These are phyloP conservation scores for Yamadazyma jaroonii DNA, from an alignment of 1,139 yeast genomes.

Conservation along the genomic window DNA sequence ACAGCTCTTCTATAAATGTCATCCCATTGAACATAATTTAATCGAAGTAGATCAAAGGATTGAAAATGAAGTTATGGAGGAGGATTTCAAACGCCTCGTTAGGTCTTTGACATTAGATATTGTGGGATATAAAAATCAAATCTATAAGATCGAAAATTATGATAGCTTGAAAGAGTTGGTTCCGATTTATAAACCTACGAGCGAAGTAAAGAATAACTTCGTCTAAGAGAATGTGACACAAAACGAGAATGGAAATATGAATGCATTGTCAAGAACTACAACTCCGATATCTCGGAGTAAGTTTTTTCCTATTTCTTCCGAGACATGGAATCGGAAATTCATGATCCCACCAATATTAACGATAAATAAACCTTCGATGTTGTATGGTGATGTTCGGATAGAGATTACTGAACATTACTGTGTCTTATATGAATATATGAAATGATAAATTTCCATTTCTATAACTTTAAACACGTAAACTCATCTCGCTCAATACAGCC, in stretches of 20 bases:
- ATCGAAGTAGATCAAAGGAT: not conserved
- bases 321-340: no score
- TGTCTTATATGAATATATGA: no score
- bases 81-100: not conserved
- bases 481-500: not conserved
- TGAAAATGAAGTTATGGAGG: not conserved
- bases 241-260: not conserved
- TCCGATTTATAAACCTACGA: not conserved
- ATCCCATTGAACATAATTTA: slow-evolving; percentile 1
- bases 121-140: slow-evolving; percentile 4
- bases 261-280: no score
- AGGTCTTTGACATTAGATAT: not conserved
- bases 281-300: not conserved
- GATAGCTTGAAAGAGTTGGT: slow-evolving; percentile 4
- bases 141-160: slow-evolving; percentile 2
- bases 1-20: not conserved
- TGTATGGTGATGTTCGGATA: no score
- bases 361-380: no score
- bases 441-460: no score
- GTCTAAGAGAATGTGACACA: not conserved
- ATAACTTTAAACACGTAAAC: no score
- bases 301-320: not conserved
- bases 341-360: no score
- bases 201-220: not conserved
- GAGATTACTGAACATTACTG: no score